Conservation (phyloP, 371 early-diverging fungal species). For the Circinella minor region DNA sequence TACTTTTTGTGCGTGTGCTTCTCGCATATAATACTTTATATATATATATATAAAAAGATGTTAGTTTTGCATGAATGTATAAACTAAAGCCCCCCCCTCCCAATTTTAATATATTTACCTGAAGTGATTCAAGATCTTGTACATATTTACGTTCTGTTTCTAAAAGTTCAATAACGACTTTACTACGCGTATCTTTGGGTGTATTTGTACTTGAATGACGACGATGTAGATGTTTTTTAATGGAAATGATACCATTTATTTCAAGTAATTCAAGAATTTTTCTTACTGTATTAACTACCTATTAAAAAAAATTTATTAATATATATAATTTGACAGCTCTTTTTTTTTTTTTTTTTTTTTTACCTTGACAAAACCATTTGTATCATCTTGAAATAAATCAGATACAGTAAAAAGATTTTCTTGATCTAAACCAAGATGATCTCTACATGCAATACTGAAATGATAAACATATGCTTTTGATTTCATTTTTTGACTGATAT, state of each 20-base stretch:
- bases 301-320: background rate
- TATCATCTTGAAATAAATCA: constrained; percentile 92
- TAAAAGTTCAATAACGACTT: constrained; percentile 65
- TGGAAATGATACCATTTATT: constrained; percentile 34
- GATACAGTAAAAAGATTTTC: constrained; percentile 82
- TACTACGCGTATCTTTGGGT: constrained; percentile 81
- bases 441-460: constrained; percentile 77
- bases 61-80: too few relatives aligned
- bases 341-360: too few relatives aligned
- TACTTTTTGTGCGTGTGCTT: constrained; percentile 58
- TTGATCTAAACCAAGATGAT: constrained; percentile 70
- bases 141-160: constrained; percentile 38
- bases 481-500: constrained; percentile 54
- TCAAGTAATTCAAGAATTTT: constrained; percentile 38
- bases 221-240: constrained; percentile 14
- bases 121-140: constrained; percentile 76
- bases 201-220: constrained; percentile 20
- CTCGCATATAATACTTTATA: constrained; percentile 50
- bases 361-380: constrained; percentile 95
- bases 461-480: constrained; percentile 82
- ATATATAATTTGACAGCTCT: too few relatives aligned
- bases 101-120: too few relatives aligned
- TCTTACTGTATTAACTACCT: constrained; percentile 49
- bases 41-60: background rate
- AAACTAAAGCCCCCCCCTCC: too few relatives aligned